Evolutionary conservation across 495 filamentous ascomycete species (phyloP), one percentile per base, ranked within the genome.

Genomic region (Staphylotrichum longicolle): DNA sequence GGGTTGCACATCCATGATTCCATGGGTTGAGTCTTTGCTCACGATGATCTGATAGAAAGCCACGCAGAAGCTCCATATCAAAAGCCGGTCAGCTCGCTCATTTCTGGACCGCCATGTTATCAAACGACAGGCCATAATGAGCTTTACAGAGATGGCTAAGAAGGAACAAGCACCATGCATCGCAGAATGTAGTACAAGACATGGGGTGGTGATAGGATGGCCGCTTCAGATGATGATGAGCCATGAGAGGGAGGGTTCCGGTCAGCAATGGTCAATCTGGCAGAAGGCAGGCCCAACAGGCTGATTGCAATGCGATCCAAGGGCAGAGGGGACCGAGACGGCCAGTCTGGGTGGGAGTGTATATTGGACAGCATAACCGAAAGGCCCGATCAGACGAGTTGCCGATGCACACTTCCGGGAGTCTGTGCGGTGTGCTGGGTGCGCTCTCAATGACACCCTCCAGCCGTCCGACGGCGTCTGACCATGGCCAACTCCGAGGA

Each of bases 221-320:
- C 1, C 20, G 20, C 20, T 27, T 27, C 20, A 27, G 20, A 27
- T 27, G 20, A 27, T 27, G 1, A 27, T 27, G 20, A 27, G 20
- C 20, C 20, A 27, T 27, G 20, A 27, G 20, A 27, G 20, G 20
- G 20, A 27, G 20, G 20, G 20, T 45, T 12, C 42, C 4, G n/a
- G 44, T 46, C 14, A 15, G 44, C 44, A 46, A 46, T 46, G 2
- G 20, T 46, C 44, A 4, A 15, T 20, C 9, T 46, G 11, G 42
- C 47, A 49, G 20, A 27, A 27, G 20, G 20, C 20, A 27, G 20
- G 20, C 20, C 20, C 20, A 27, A 49, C 47, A 49, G 47, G 20
- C 47, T 49, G 47, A 49, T 49, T 49, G 47, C 47, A 49, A 49
- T 27, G 9, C 27, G 9, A 33, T n/a, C 27, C 27, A 49, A n/a